These are phyloP conservation scores for Limtongia smithiae DNA, from an alignment of 805 yeast genomes.

Conservation along the genomic window DNA sequence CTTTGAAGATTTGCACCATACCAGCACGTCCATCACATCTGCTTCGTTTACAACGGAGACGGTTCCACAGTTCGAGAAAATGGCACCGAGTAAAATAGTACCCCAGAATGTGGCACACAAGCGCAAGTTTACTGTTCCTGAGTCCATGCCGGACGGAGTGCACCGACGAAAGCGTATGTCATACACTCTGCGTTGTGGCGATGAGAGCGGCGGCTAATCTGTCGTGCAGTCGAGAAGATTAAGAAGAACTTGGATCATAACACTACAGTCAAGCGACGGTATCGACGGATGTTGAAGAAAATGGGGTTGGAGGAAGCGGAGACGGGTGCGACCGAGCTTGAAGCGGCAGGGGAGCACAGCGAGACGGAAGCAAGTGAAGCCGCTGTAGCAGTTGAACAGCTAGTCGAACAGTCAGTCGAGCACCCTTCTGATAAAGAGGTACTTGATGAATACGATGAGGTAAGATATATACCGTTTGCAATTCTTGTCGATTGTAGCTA, in stretches of 20 bases:
- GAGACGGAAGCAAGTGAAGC: neutral
- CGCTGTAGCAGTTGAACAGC: too few relatives aligned
- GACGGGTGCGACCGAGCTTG: neutral
- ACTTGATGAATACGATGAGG: too few relatives aligned
- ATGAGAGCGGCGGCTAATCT: neutral
- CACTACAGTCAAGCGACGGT: slow-evolving; percentile 21
- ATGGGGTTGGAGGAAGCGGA: slow-evolving; percentile 19
- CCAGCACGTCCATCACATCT: too few relatives aligned
- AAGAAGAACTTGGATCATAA: slow-evolving; percentile 19
- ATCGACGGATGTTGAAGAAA: slow-evolving; percentile 15
- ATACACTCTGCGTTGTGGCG: neutral
- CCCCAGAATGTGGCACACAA: neutral
- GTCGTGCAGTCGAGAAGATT: slow-evolving; percentile 18
- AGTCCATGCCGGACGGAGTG: slow-evolving; percentile 26
- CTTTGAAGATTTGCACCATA: too few relatives aligned
- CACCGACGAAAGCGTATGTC: slow-evolving; percentile 25
- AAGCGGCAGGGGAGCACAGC: neutral
- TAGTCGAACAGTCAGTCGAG: too few relatives aligned
- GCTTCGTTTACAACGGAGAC: too few relatives aligned
- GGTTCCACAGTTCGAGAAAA: too few relatives aligned
- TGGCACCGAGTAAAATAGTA: too few relatives aligned
- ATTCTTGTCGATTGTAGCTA: too few relatives aligned
- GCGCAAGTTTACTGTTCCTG: slow-evolving; percentile 16
- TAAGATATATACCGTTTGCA: too few relatives aligned
- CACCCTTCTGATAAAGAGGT: too few relatives aligned